Percentiles rank a stretch among this genome's conserved stretches.
Conservation (phyloP, 495 filamentous ascomycete species). For the Lichenothelia convexa region DNA sequence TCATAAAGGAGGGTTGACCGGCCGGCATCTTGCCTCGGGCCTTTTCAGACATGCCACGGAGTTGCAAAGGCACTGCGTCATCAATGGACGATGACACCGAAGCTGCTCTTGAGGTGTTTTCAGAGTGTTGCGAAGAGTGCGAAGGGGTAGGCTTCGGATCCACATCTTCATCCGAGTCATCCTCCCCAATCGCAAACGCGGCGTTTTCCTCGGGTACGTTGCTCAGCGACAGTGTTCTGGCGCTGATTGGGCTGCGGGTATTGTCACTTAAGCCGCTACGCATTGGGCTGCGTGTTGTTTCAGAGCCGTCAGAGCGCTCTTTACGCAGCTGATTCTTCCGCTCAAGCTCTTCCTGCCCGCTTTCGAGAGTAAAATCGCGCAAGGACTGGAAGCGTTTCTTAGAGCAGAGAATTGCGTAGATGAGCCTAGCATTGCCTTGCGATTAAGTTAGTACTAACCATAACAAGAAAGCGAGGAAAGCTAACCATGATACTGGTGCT, state of each 20-base stretch:
- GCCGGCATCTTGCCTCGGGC: slow-evolving; percentile 94
- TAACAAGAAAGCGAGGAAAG: neutral
- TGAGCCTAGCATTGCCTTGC: slow-evolving; percentile 52
- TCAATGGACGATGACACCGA: slow-evolving; percentile 58
- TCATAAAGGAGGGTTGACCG: slow-evolving; percentile 60
- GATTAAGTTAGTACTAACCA: neutral
- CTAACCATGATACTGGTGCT: slow-evolving; percentile 76
- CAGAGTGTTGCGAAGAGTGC: slow-evolving; percentile 45
- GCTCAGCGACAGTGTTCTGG: slow-evolving; percentile 43
- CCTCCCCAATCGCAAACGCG: slow-evolving; percentile 80
- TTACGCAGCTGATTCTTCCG: slow-evolving; percentile 57
- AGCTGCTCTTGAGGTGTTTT: slow-evolving; percentile 48
- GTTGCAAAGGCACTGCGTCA: slow-evolving; percentile 67
- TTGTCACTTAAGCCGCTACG: slow-evolving; percentile 53
- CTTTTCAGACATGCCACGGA: slow-evolving; percentile 97
- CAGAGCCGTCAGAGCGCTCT: slow-evolving; percentile 29
- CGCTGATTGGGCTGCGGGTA: slow-evolving; percentile 41
- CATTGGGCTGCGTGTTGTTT: slow-evolving; percentile 24
- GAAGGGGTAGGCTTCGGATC: slow-evolving; percentile 46
- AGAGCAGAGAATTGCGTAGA: slow-evolving; percentile 64
- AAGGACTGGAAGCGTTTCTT: slow-evolving; percentile 74
- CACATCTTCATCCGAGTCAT: slow-evolving; percentile 60
- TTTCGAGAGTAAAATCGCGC: slow-evolving; percentile 85
- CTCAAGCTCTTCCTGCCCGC: slow-evolving; percentile 84
- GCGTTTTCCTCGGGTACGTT: slow-evolving; percentile 66